Evolutionary conservation across 768 basidiomycete species (phyloP).

Genomic region (Mycena alexandri): DNA sequence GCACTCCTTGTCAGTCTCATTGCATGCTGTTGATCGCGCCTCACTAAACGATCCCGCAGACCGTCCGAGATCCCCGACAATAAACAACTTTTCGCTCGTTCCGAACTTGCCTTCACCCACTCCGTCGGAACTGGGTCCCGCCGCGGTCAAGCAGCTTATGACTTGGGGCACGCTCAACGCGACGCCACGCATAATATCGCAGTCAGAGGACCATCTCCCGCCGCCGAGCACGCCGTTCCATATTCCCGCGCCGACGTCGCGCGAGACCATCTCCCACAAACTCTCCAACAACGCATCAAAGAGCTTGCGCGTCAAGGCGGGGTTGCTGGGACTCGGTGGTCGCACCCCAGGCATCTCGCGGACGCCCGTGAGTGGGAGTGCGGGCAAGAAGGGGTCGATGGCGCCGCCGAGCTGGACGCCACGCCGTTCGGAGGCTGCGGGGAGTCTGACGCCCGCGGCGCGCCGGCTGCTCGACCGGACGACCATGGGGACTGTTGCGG

Average conservation of each 20-base stretch:
- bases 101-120: slow-evolving; percentile 90
- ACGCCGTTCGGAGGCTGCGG: slow-evolving; percentile 75
- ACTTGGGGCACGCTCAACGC: slow-evolving; percentile 96
- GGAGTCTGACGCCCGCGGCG: slow-evolving; percentile 89
- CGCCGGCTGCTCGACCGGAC: slow-evolving; percentile 80
- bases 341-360: slow-evolving; percentile 54
- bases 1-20: slow-evolving; percentile 84
- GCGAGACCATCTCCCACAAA: slow-evolving; percentile 86
- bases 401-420: slow-evolving; percentile 86
- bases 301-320: slow-evolving; percentile 83
- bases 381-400: slow-evolving; percentile 69
- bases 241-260: slow-evolving; percentile 78
- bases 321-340: slow-evolving; percentile 61
- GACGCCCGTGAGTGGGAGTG: slow-evolving; percentile 44
- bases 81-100: slow-evolving; percentile 78
- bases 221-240: slow-evolving; percentile 78
- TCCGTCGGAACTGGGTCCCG: slow-evolving; percentile 82
- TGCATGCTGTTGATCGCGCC: background rate
- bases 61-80: slow-evolving; percentile 68
- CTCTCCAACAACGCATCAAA: slow-evolving; percentile 87
- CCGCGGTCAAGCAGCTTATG: slow-evolving; percentile 92
- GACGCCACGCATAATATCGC: slow-evolving; percentile 89
- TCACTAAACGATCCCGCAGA: slow-evolving; percentile 56
- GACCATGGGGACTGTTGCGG: slow-evolving; percentile 70
- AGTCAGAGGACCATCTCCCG: slow-evolving; percentile 62